Base-by-base conservation (phyloP, 805 yeast species). In the Wickerhamomyces pijperi region DNA sequence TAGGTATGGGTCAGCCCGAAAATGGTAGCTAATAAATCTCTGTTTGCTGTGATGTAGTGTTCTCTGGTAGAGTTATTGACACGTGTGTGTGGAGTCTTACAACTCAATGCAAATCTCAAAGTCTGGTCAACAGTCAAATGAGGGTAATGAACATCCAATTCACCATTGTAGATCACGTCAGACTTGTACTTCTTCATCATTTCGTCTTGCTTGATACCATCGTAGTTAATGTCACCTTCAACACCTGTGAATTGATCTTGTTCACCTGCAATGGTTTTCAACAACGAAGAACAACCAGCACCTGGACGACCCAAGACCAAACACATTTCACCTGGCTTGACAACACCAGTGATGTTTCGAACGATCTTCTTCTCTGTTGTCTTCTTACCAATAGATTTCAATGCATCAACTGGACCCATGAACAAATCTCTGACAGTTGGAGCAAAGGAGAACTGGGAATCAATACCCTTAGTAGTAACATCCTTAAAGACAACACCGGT, bases 281-380 rank as follows among this genome's bases (percentile, higher is more conserved):
- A 62, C 36, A 81, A 63, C 3, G 86, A 72, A 4, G 88, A 76
- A 55, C 88, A 82, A 36, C 92, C 92, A 20, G 90, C 79, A 49
- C 90, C 87, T 2, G 90, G 87, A 44, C 81, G 70, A 39, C 83
- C 85, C 28, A 78, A 57, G 5, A 81, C 87, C 36, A 81, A 61
- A 25, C 76, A 67, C 76, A 79, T 70, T 49, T 79, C 86, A 48
- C 87, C 86, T 2, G 82, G 72, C 39, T 65, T 61, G 12, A 75
- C 73, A 18, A 64, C 45, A 28, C 63, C 50, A 4, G 42, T 31
- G 28, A 43, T 28, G 29, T 43, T 36, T 34, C 28, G 42, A 18
- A 46, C 46, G 16, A 67, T 67, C 11, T 55, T 49, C 25, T 58
- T 60, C 13, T 34, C 23, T 9, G 34, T 23, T 19, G 12, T 31